These are phyloP conservation scores for Monosporascus sp. DNA, from an alignment of 2,329 filamentous ascomycete species.

Conservation along the genomic window DNA sequence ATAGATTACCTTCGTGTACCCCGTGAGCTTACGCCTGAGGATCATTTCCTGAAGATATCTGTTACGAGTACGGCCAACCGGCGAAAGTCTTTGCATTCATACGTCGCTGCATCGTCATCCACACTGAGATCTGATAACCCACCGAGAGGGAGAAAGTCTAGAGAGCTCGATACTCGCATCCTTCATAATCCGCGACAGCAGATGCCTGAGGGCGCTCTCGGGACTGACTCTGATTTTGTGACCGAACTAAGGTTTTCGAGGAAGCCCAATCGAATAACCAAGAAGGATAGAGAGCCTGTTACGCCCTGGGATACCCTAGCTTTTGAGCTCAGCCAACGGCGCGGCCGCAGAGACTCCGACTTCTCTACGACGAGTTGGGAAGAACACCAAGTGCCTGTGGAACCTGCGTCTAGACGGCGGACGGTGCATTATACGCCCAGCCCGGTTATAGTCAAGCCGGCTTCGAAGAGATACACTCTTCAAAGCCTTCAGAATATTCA, in stretches of 20 bases:
- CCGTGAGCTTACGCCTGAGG: background rate
- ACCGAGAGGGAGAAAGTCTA: constrained; percentile 3
- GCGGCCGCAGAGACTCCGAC: constrained; percentile 10
- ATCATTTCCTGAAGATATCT: constrained; percentile 8
- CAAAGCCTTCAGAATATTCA: constrained; percentile 17
- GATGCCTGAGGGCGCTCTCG: background rate
- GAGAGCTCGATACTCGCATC: constrained; percentile 8
- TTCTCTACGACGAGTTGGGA: constrained; percentile 7
- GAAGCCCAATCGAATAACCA: constrained; percentile 4
- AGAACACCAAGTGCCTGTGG: constrained; percentile 6
- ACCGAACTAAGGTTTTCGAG: background rate
- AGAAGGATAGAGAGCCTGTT: background rate
- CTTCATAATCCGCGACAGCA: constrained; percentile 17
- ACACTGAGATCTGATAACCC: constrained; percentile 7
- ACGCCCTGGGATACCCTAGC: constrained; percentile 1
- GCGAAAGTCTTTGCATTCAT: constrained; percentile 23
- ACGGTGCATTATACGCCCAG: constrained; percentile 13
- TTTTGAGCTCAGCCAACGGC: constrained; percentile 2
- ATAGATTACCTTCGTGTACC: constrained; percentile 5
- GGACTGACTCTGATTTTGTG: background rate
- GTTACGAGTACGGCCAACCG: constrained; percentile 6
- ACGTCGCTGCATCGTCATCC: constrained; percentile 10
- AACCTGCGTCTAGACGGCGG: constrained; percentile 10
- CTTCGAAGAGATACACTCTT: constrained; percentile 14
- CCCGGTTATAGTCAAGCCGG: constrained; percentile 6